Conservation (phyloP, 345 rosid genomes). For the Eucalyptus coolabah region DNA sequence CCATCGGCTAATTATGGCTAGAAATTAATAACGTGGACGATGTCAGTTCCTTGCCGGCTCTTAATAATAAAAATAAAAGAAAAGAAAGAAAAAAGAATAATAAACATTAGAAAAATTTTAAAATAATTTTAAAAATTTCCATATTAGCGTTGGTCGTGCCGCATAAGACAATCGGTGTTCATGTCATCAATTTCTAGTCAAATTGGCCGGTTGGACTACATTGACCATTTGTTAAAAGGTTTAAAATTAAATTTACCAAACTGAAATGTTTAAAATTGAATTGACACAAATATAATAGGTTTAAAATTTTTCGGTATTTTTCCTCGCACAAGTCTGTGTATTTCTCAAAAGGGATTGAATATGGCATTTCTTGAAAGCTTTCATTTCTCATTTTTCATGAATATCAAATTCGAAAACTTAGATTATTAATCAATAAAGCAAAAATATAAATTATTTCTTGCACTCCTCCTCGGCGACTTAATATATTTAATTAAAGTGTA, state of each 20-base stretch:
- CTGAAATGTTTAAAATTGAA: too few species aligned
- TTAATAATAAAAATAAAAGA: too few species aligned
- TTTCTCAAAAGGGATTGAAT: background rate
- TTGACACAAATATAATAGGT: too few species aligned
- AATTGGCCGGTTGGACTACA: background rate
- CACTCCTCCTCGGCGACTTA: background rate
- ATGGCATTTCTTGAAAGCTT: background rate
- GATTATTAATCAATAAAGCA: background rate
- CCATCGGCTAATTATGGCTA: too few species aligned
- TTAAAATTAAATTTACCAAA: too few species aligned
- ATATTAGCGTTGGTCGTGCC: accelerated
- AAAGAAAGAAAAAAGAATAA: too few species aligned
- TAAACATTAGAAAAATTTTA: too few species aligned
- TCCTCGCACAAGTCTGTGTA: background rate
- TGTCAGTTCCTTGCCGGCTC: background rate
- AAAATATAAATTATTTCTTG: background rate
- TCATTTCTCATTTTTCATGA: background rate
- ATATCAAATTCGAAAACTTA: background rate
- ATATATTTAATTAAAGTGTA: background rate
- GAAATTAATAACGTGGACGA: background rate
- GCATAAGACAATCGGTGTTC: background rate
- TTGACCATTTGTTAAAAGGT: too few species aligned
- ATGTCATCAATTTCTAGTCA: background rate
- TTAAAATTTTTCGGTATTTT: background rate
- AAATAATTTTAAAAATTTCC: background rate